Base-by-base conservation (phyloP, 2,329 filamentous ascomycete species). In the Lasiodiplodia hormozganensis region DNA sequence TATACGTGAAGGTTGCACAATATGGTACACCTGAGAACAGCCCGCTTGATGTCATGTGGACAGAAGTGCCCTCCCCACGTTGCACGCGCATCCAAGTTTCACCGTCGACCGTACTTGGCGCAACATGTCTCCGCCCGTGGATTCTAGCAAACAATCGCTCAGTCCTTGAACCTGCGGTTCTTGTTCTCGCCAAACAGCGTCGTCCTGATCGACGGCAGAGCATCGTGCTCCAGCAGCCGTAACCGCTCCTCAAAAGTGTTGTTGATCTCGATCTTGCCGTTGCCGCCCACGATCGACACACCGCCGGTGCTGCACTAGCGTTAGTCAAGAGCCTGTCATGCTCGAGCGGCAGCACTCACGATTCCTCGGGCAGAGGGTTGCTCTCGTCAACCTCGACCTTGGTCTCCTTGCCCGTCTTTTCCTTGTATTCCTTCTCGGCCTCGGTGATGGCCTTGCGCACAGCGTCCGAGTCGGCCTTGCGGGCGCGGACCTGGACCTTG, bases 211-310 rank as follows among this genome's bases (percentile, higher is more conserved):
- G 89, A 89, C 16, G 96, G 96, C 69, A 97, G 88, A 64, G 93
- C 92, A 73, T 92, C 92, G 68, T 90, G 90, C 82, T 97, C 91
- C 72, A 98, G 88, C 70, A 98, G 86, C 76, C 87, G 88, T 81
- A 99, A 85, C 73, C 96, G 90, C 79, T 97, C 92, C 79, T 98
- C 96, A 74, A 98, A 92, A 67, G 96, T 98, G 85, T 99, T 98
- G 88, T 97, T 94, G 81, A 99, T 95, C 76, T 97, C 94, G 79
- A 99, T 98, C 87, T 95, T 97, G 79, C 96, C 96, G 72, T 86
- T 86, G 73, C 92, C 90, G 72, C 94, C 93, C 67, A 97, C 82
- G 72, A 99, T 89, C 69, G 88, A 80, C 69, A 97, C 86, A 75
- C 96, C 96, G 70, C 96, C 96, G 70, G 94, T 87, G 76, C 96